A percentile compares a stretch with the other conserved stretches of the same genome.
Conservation (phyloP, 495 filamentous ascomycete genomes). For the Schizothecium vesticola region DNA sequence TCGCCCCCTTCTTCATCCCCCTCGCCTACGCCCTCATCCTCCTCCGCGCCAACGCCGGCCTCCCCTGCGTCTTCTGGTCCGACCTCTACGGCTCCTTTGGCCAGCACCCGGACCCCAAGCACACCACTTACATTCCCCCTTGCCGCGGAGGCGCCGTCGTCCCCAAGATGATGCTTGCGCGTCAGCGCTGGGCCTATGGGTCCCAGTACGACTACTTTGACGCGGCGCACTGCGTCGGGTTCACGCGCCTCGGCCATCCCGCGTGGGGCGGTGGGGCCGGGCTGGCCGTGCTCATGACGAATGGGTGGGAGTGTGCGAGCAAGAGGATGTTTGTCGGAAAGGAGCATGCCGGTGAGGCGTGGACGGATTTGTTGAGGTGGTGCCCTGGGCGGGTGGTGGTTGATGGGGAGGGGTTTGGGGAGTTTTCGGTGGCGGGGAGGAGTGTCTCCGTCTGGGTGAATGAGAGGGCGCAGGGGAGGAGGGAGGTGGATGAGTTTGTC, state of each 20-base stretch:
- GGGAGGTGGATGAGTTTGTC: slow-evolving; percentile 14
- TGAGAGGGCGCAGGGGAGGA: slow-evolving; percentile 40
- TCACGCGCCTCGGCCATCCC: slow-evolving; percentile 46
- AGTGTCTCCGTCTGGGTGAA: slow-evolving; percentile 61
- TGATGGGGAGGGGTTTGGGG: slow-evolving; percentile 50
- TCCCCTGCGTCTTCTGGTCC: slow-evolving; percentile 71
- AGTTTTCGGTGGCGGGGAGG: slow-evolving; percentile 47
- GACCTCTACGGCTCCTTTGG: slow-evolving; percentile 67
- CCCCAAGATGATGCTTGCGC: slow-evolving; percentile 55
- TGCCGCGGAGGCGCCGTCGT: slow-evolving; percentile 52
- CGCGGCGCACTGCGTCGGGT: slow-evolving; percentile 62
- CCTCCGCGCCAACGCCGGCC: slow-evolving; percentile 56
- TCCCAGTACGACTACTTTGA: slow-evolving; percentile 66
- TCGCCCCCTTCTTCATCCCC: slow-evolving; percentile 54
- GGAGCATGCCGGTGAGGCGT: slow-evolving; percentile 50
- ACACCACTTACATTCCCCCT: slow-evolving; percentile 40
- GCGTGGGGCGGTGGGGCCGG: slow-evolving; percentile 32
- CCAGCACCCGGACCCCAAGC: slow-evolving; percentile 31
- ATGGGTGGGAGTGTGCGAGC: slow-evolving; percentile 35
- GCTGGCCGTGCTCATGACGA: slow-evolving; percentile 58
- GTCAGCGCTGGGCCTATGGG: slow-evolving; percentile 67
- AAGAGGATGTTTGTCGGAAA: slow-evolving; percentile 59
- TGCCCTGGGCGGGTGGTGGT: slow-evolving; percentile 45
- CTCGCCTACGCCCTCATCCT: slow-evolving; percentile 61
- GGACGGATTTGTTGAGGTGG: slow-evolving; percentile 59